Evolutionary conservation across 2,329 filamentous ascomycete species (phyloP), one percentile per base, ranked within the genome.

Genomic region (Xylariaceae sp.): DNA sequence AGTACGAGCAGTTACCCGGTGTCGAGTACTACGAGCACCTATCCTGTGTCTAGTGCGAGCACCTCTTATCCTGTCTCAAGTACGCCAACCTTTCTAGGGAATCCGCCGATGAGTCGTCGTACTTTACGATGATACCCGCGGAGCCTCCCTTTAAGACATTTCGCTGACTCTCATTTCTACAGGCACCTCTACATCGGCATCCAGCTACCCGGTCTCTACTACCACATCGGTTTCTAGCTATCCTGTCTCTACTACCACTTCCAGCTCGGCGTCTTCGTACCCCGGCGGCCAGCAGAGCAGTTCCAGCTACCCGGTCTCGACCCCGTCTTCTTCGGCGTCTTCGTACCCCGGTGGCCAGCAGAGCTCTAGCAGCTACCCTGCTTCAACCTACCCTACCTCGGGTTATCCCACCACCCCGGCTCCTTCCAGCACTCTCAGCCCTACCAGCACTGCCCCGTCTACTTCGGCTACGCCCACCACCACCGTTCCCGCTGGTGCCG

Each of bases 171-270:
- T n/a, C n/a, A n/a, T n/a, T n/a, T n/a, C n/a, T 16, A 32, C 27
- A 8, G 7, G 27, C 27, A 32, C 27, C 14, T 29, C 25, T 14
- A 29, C 25, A 14, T 32, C 49, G 35, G 52, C 50, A 43, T 50
- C 40, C 39, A 33, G 48, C 20, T 50, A 48, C 27, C 36, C 40
- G 42, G 50, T 48, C 32, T 40, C 48, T 35, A 50, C 50, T 53
- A 40, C 50, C 48, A 44, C 42, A 41, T 42, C 50, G 27, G 45
- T 48, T 45, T n/a, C 45, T 19, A 34, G 49, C 12, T 40, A 40
- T 2, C 25, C 16, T 19, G 32, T 37, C n/a, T 29, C 50, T 4
- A 53, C 23, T 20, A 35, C 25, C n/a, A 32, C 45, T 17, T 42
- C 32, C 34, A 41, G n/a, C 37, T n/a, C 21, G 4, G 27, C 12